phyloP scores from a whole-genome alignment of 2,329 filamentous ascomycete species.

The Colletotrichum noveboracense region DNA sequence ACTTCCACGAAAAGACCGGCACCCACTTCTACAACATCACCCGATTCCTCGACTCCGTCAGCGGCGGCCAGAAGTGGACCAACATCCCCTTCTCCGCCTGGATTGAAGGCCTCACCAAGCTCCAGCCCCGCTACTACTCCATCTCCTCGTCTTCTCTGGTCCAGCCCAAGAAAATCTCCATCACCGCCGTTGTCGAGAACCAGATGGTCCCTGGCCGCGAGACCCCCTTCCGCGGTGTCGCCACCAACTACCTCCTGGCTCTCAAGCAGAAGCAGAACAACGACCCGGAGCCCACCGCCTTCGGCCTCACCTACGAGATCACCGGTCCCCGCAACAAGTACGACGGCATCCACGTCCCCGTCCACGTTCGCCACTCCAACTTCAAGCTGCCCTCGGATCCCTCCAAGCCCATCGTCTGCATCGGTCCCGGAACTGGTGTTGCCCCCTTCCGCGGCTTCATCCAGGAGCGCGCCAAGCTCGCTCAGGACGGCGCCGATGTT shows the following conservation, averaged over 20 bases:
- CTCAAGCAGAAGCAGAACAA: slow-evolving; percentile 97
- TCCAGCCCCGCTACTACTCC: slow-evolving; percentile 98
- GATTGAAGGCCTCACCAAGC: slow-evolving; percentile 91
- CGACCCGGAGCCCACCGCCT: slow-evolving; percentile 79
- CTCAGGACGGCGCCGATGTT: slow-evolving; percentile 79
- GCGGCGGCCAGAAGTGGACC: slow-evolving; percentile 77
- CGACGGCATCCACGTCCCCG: slow-evolving; percentile 90
- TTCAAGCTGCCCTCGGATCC: slow-evolving; percentile 98
- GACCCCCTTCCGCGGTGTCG: slow-evolving; percentile 87
- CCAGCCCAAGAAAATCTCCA: slow-evolving; percentile 92
- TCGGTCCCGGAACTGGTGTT: slow-evolving; percentile 95
- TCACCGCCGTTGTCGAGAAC: slow-evolving; percentile 93
- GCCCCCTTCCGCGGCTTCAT: slow-evolving; percentile 96
- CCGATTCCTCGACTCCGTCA: slow-evolving; percentile 77
- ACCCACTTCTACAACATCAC: slow-evolving; percentile 88
- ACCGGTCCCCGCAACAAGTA: slow-evolving; percentile 95
- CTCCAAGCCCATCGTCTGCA: slow-evolving; percentile 91
- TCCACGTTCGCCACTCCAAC: slow-evolving; percentile 97
- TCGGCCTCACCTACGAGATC: slow-evolving; percentile 86
- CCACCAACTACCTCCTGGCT: slow-evolving; percentile 94
- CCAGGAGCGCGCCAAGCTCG: slow-evolving; percentile 88
- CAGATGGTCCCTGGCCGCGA: slow-evolving; percentile 76
- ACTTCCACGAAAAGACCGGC: slow-evolving; percentile 87
- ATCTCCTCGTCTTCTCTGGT: slow-evolving; percentile 97
- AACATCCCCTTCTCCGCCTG: slow-evolving; percentile 92